These are phyloP conservation scores for Paramecium biaurelia DNA, from an alignment of 73 alveolate species.

Conservation along the genomic window DNA sequence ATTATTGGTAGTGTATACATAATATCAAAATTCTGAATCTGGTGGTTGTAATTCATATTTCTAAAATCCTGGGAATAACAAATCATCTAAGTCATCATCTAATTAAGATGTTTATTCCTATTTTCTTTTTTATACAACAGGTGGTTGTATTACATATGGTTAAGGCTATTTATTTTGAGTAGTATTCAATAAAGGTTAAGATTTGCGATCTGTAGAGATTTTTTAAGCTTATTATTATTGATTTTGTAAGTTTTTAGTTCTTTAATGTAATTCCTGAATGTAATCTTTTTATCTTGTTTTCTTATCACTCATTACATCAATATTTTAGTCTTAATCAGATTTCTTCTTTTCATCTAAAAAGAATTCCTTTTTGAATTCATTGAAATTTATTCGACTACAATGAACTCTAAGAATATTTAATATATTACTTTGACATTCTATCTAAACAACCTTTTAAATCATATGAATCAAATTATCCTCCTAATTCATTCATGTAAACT, in stretches of 20 bases:
- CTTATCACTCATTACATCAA: not conserved
- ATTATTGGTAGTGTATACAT: not conserved
- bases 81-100: slow-evolving; percentile 49
- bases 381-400: slow-evolving; percentile 40
- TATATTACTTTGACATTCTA: slow-evolving; percentile 33
- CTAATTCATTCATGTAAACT: slow-evolving; percentile 20
- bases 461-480: not conserved
- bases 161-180: not conserved
- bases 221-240: not conserved
- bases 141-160: not conserved
- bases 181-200: not conserved
- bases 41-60: not conserved
- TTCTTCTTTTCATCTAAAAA: not conserved
- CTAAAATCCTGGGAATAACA: slow-evolving; percentile 36
- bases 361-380: slow-evolving; percentile 39
- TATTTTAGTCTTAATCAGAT: not conserved
- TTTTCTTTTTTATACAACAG: not conserved
- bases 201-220: not conserved
- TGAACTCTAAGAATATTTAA: not conserved
- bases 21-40: not conserved
- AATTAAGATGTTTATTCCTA: not conserved
- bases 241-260: not conserved
- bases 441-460: slow-evolving; percentile 2
- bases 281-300: slow-evolving; percentile 4
- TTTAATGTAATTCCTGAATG: not conserved